Evolutionary conservation across 371 early-diverging fungal genomes (phyloP), one percentile per base, ranked within the genome.

Genomic region (Mortierella sp.): DNA sequence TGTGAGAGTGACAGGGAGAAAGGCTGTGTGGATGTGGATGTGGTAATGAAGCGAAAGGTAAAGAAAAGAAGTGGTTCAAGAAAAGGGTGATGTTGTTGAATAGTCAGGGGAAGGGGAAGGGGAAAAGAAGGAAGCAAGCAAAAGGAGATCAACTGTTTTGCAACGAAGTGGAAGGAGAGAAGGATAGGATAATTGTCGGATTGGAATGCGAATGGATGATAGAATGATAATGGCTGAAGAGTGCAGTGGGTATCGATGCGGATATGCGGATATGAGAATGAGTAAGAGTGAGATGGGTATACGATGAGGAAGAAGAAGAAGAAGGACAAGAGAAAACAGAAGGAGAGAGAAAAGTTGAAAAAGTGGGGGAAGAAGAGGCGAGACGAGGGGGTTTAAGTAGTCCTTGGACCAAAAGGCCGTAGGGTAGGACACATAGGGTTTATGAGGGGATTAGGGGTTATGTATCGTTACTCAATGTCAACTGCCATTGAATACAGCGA

Each of bases 101-200:
- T 38, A 5, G 42, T 65, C 65, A 65, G 65, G 65, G 65, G 65
- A 65, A 65, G 34, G 42, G 42, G 42, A 65, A 38, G 38, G 16
- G 38, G 21, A 34, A 21, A 16, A 52, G 21, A 3, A 16, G 14
- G 11, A 52, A 52, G 21, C 11, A 24, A 38, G 42, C 42, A 38
- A 31, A 65, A 65, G 38, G 65, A 65, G 65, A 65, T 65, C 65
- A 65, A 65, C 65, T 21, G 65, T 65, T 48, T 65, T 65, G 65
- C 65, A 38, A 38, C 42, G 42, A 38, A 38, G 42, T 38, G 42
- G 42, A 38, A 38, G 31, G 65, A 19, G 65, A 34, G 38, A 63
- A 34, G 65, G 65, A 63, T 63, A 31, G 28, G 60, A 60, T 60
- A 60, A 60, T 10, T 5, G 48, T 2, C 13, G 9, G 48, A 48